Conservation (phyloP, 257 asterid genomes). For the Primulina tabacum region DNA sequence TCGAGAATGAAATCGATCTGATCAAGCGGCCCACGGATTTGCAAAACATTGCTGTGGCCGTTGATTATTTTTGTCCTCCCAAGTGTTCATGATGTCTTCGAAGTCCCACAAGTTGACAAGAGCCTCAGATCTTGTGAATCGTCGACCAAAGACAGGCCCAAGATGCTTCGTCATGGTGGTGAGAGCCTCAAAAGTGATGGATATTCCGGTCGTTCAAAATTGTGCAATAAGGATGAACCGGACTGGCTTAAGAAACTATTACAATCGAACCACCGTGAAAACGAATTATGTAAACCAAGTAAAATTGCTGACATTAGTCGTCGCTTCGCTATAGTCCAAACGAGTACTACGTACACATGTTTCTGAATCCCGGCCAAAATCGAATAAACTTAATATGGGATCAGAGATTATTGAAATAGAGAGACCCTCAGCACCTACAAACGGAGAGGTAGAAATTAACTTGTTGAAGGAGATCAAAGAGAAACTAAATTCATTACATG, state of each 20-base stretch:
- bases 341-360: conserved; percentile 28
- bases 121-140: conserved; percentile 28
- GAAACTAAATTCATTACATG: conserved; percentile 47
- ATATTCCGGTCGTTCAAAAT: conserved; percentile 23
- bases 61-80: conserved; percentile 39
- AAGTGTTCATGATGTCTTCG: conserved; percentile 75
- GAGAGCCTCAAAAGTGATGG: conserved; percentile 33
- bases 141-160: conserved; percentile 24
- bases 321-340: conserved; percentile 35
- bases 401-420: conserved; percentile 46
- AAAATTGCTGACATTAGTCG: conserved; percentile 41
- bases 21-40: conserved; percentile 22
- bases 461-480: conserved; percentile 63
- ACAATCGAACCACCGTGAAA: conserved; percentile 39
- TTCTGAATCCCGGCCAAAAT: conserved; percentile 30
- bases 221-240: conserved; percentile 40
- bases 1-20: too few species aligned
- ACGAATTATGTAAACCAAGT: conserved; percentile 38
- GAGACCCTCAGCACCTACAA: conserved; percentile 27
- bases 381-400: conserved; percentile 31
- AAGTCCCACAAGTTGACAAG: conserved; percentile 68
- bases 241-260: conserved; percentile 64
- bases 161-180: conserved; percentile 23
- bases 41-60: conserved; percentile 22
- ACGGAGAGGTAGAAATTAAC: conserved; percentile 50